Base-by-base conservation (phyloP, 352 stramenopile species). In the Albugo laibachii region DNA sequence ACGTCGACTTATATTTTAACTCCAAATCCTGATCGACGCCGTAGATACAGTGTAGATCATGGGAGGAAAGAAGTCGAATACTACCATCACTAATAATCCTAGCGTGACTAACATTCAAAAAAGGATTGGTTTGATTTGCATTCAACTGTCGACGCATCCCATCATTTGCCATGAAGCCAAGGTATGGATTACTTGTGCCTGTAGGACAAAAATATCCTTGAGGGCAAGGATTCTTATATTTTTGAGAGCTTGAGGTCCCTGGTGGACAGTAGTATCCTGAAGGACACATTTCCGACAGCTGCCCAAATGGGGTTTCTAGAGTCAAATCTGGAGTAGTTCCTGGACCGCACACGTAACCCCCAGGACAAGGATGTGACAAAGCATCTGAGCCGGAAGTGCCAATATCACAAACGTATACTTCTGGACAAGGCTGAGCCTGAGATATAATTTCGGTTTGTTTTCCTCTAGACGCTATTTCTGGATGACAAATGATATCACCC, bases 331-430 rank as follows among this genome's bases (percentile, higher is more conserved):
- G 91, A 0, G 92, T 97, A 13, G 92, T 97, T 0, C 86, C 92
- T 56, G 92, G 87, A 12, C 79, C 74, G 49, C 92, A 98, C 2
- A 92, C 71, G 59, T 96, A 98, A 0, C 93, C 92, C n/a, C 73
- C 73, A 11, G 74, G 66, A 61, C 93, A 98, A 14, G 64, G 59
- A 20, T 84, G 58, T 5, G 65, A 66, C 15, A 80, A 71, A 6
- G 76, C 83, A 6, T 58, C 80, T 16, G 82, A 66, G 1, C 84
- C 69, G 3, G 80, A 94, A 0, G 93, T 97, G 4, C 54, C 59
- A 55, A 94, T 66, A 52, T 97, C 89, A 47, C 94, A 98, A 15
- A 97, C 80, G 48, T 93, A 98, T 5, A 89, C 92, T 63, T 96
- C 82, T 0, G 79, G 71, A 60, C 92, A 98, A 15, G 91, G 64